Percentiles rank a stretch among this genome's conserved stretches.
Evolutionary conservation across 2,329 filamentous ascomycete species (phyloP).

Genomic region (Neophaeococcomyces aloes): DNA sequence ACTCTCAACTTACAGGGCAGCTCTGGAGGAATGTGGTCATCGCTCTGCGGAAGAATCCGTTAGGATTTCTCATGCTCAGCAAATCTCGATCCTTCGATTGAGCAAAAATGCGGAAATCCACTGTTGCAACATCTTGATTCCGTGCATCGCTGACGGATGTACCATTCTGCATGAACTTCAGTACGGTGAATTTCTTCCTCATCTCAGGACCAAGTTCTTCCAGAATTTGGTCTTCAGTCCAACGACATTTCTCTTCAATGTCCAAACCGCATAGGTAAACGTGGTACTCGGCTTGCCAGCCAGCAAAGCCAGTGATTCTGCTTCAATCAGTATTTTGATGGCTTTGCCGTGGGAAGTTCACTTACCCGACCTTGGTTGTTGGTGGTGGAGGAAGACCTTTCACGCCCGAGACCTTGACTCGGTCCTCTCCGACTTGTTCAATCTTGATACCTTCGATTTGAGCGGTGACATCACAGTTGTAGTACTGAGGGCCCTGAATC

Average conservation of each 20-base stretch:
- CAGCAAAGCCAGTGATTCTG: constrained; percentile 30
- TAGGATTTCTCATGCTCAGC: constrained; percentile 13
- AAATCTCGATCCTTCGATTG: constrained; percentile 30
- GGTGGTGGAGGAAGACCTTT: constrained; percentile 32
- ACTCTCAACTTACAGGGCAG: too few relatives aligned
- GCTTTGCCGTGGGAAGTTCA: too few relatives aligned
- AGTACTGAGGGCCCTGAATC: constrained; percentile 38
- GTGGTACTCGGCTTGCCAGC: constrained; percentile 32
- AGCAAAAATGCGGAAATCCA: constrained; percentile 28
- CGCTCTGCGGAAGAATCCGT: constrained; percentile 19
- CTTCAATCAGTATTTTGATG: too few relatives aligned
- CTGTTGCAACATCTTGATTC: constrained; percentile 27
- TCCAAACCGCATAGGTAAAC: constrained; percentile 31
- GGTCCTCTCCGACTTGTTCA: constrained; percentile 32
- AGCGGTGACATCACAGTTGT: constrained; percentile 40
- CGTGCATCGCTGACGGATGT: constrained; percentile 17
- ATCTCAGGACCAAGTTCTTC: constrained; percentile 21
- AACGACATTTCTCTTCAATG: constrained; percentile 29
- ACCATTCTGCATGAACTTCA: constrained; percentile 18
- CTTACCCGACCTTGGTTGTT: constrained; percentile 38
- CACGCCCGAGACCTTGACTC: constrained; percentile 34
- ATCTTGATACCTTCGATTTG: constrained; percentile 34
- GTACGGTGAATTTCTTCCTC: constrained; percentile 11
- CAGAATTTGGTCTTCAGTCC: constrained; percentile 30
- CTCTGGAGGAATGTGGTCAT: constrained; percentile 22